Conservation (phyloP, 352 stramenopile genomes). For the Pythium myriotylum region DNA sequence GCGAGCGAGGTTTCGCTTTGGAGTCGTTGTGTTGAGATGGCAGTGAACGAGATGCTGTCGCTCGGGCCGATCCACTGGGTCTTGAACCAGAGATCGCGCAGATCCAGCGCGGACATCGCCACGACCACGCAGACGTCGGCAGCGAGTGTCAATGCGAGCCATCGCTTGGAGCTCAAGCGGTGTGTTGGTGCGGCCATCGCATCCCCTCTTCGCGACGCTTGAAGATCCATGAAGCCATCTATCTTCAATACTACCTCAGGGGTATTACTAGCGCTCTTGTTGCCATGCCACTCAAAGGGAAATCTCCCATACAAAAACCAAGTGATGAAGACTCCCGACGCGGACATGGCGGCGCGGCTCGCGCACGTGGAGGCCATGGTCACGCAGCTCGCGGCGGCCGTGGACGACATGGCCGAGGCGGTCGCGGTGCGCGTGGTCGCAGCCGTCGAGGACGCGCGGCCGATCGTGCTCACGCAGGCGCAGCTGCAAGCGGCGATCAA, state of each 20-base stretch:
- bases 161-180: neutral
- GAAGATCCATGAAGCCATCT: slow-evolving; percentile 8
- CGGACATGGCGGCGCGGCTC: slow-evolving; percentile 11
- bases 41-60: slow-evolving; percentile 26
- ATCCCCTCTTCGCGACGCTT: neutral
- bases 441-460: slow-evolving; percentile 1
- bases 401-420: slow-evolving; percentile 18
- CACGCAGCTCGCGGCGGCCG: slow-evolving; percentile 1
- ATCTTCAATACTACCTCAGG: slow-evolving; percentile 1
- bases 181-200: too few relatives aligned
- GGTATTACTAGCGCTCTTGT: neutral
- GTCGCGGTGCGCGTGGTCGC: neutral
- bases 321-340: neutral
- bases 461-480: slow-evolving; percentile 16
- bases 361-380: slow-evolving; percentile 15
- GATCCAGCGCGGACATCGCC: slow-evolving; percentile 17
- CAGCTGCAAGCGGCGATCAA: slow-evolving; percentile 11
- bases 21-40: slow-evolving; percentile 12
- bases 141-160: slow-evolving; percentile 3
- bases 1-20: slow-evolving; percentile 3
- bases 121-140: slow-evolving; percentile 14
- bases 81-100: slow-evolving; percentile 31
- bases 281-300: slow-evolving; percentile 13
- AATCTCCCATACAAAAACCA: slow-evolving; percentile 11
- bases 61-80: slow-evolving; percentile 26